A percentile compares a stretch with the other conserved stretches of the same genome.
Evolutionary conservation across 352 stramenopile genomes (phyloP).

Genomic region (Pythium pyrilobum): DNA sequence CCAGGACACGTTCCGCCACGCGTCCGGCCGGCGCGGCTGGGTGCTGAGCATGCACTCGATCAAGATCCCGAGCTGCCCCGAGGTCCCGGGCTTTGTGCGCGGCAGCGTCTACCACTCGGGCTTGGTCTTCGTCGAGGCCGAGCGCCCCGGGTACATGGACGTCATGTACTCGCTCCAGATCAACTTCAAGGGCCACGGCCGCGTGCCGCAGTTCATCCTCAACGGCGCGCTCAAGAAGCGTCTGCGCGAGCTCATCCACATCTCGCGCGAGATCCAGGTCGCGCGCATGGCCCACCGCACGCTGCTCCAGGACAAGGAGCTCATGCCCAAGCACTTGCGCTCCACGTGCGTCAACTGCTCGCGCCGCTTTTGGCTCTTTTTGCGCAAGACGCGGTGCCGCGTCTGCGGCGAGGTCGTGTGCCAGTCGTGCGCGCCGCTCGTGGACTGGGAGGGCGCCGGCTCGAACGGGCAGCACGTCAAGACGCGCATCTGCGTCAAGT

Average conservation of each 20-base stretch:
- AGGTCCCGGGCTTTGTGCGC: constrained; percentile 62
- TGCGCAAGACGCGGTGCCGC: constrained; percentile 65
- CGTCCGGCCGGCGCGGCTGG: constrained; percentile 59
- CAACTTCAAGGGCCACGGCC: constrained; percentile 75
- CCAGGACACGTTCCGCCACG: constrained; percentile 75
- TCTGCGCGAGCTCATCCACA: constrained; percentile 57
- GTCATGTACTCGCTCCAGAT: constrained; percentile 85
- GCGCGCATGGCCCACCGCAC: constrained; percentile 47
- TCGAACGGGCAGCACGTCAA: constrained; percentile 25
- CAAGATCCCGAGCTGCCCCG: constrained; percentile 65
- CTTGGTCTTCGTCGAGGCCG: constrained; percentile 74
- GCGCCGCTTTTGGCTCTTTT: constrained; percentile 65
- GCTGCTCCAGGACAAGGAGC: constrained; percentile 53
- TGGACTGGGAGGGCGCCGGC: constrained; percentile 33
- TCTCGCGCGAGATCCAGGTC: constrained; percentile 62
- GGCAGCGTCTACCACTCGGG: constrained; percentile 81
- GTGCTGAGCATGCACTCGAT: constrained; percentile 84
- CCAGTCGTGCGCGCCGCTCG: constrained; percentile 55
- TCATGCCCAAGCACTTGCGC: constrained; percentile 62
- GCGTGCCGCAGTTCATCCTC: constrained; percentile 58
- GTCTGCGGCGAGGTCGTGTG: constrained; percentile 76
- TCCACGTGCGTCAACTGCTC: constrained; percentile 52
- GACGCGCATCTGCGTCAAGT: constrained; percentile 57
- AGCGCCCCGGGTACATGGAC: constrained; percentile 73
- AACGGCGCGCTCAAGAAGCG: constrained; percentile 58